Percentiles rank a stretch among this genome's conserved stretches.
Conservation (phyloP, 2,329 filamentous ascomycete species). For the Penicillium sclerotiorum region DNA sequence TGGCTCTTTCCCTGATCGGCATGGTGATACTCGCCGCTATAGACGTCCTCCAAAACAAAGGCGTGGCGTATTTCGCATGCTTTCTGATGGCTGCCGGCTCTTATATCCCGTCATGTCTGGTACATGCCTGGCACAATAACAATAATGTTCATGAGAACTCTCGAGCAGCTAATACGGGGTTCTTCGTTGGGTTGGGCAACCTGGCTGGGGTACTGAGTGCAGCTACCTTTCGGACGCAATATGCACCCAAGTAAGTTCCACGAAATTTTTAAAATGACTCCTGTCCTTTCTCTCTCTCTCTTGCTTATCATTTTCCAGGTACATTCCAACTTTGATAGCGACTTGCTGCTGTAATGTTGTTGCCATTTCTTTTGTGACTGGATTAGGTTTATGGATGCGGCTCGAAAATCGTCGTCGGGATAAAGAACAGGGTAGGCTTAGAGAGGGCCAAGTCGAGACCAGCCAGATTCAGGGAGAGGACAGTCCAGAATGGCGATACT, state of each 20-base stretch:
- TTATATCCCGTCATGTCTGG: constrained; percentile 52
- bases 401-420: constrained; percentile 47
- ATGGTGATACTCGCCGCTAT: constrained; percentile 50
- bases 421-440: constrained; percentile 38
- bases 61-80: constrained; percentile 54
- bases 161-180: constrained; percentile 52
- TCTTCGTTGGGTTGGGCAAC: constrained; percentile 54
- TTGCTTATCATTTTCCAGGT: constrained; percentile 24
- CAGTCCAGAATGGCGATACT: constrained; percentile 39
- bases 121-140: constrained; percentile 57
- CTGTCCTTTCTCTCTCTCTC: not conserved
- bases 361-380: constrained; percentile 44
- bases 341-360: constrained; percentile 48
- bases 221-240: constrained; percentile 51
- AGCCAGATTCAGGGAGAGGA: constrained; percentile 43
- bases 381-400: constrained; percentile 51
- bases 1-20: constrained; percentile 46
- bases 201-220: constrained; percentile 50
- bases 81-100: constrained; percentile 50
- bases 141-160: constrained; percentile 56
- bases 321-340: constrained; percentile 51
- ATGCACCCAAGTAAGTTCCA: constrained; percentile 46
- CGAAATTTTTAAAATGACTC: not conserved
- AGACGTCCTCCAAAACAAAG: constrained; percentile 46
- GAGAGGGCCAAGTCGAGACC: constrained; percentile 45